Conservation (phyloP, 2,329 filamentous ascomycete genomes). For the Bipolaris zeicola region DNA sequence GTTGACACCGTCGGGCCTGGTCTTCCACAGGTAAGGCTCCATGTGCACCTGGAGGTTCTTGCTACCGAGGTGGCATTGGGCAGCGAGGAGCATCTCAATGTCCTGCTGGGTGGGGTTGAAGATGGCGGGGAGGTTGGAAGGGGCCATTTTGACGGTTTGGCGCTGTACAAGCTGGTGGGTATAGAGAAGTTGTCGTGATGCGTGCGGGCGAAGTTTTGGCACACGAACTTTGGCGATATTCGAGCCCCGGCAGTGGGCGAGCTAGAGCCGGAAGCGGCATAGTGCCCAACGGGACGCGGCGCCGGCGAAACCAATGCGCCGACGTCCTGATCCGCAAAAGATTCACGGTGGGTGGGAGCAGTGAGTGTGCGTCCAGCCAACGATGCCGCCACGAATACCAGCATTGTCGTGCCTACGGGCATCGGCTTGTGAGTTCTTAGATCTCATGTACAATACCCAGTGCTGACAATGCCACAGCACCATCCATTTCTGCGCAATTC, state of each 20-base stretch:
- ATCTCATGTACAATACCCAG: neutral
- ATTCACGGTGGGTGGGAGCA: slow-evolving; percentile 17
- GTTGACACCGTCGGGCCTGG: slow-evolving; percentile 96
- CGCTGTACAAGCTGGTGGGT: slow-evolving; percentile 34
- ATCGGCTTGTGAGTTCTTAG: slow-evolving; percentile 38
- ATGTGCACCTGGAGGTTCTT: slow-evolving; percentile 99
- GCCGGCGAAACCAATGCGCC: slow-evolving; percentile 15
- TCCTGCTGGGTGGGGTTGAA: slow-evolving; percentile 98
- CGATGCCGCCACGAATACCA: slow-evolving; percentile 58
- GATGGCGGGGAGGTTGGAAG: slow-evolving; percentile 87
- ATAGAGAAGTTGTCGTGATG: slow-evolving; percentile 29
- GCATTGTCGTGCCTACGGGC: slow-evolving; percentile 52
- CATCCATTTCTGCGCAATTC: slow-evolving; percentile 43
- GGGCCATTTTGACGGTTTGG: slow-evolving; percentile 77
- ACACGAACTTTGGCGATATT: neutral
- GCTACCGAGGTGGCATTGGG: slow-evolving; percentile 93
- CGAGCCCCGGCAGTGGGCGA: slow-evolving; percentile 12
- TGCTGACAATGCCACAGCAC: slow-evolving; percentile 15
- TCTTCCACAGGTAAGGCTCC: slow-evolving; percentile 99
- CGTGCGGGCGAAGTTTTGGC: slow-evolving; percentile 29
- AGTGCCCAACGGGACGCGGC: slow-evolving; percentile 8
- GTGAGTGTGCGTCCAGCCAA: slow-evolving; percentile 14
- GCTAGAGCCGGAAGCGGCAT: slow-evolving; percentile 18
- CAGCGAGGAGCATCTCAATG: slow-evolving; percentile 98
- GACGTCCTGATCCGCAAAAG: slow-evolving; percentile 18